Evolutionary conservation across 2,329 filamentous ascomycete species (phyloP).

Genomic region (Acrocalymma vagum): DNA sequence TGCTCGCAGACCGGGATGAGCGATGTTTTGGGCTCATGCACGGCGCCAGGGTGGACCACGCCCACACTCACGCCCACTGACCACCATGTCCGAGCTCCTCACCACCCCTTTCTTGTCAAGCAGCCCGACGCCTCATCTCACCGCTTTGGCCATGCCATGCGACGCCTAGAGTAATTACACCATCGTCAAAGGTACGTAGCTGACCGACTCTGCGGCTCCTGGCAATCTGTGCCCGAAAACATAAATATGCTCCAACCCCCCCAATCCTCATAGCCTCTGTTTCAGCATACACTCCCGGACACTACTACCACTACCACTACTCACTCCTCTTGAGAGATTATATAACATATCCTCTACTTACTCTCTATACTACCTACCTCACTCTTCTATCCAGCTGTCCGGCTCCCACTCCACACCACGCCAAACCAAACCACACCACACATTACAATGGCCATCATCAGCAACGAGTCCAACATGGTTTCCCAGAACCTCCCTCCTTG

Average conservation of each 20-base stretch:
- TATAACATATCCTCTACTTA: slow-evolving; percentile 17
- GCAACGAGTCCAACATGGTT: slow-evolving; percentile 49
- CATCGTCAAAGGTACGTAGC: slow-evolving; percentile 50
- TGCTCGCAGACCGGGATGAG: slow-evolving; percentile 43
- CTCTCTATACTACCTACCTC: slow-evolving; percentile 14
- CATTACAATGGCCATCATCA: slow-evolving; percentile 42
- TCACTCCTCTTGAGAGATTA: slow-evolving; percentile 3
- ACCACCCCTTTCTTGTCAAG: slow-evolving; percentile 49
- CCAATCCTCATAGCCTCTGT: slow-evolving; percentile 33
- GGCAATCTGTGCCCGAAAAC: slow-evolving; percentile 44
- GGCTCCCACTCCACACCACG: slow-evolving; percentile 14
- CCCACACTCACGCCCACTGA: slow-evolving; percentile 26
- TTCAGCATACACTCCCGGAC: slow-evolving; percentile 44
- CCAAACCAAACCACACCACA: slow-evolving; percentile 13
- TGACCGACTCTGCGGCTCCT: slow-evolving; percentile 49
- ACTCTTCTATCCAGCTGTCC: slow-evolving; percentile 18
- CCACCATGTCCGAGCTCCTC: slow-evolving; percentile 31
- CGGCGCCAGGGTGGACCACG: slow-evolving; percentile 43
- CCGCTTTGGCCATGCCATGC: slow-evolving; percentile 48
- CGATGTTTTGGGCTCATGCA: slow-evolving; percentile 50
- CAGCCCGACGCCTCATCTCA: slow-evolving; percentile 50
- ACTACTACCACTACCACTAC: slow-evolving; percentile 19
- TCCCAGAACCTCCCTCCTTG: slow-evolving; percentile 55
- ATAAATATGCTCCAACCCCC: slow-evolving; percentile 49
- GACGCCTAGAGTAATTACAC: slow-evolving; percentile 49